Percentiles rank a stretch among this genome's conserved stretches.
Conservation (phyloP, 2,329 filamentous ascomycete species). For the Stromatinia cepivora region DNA sequence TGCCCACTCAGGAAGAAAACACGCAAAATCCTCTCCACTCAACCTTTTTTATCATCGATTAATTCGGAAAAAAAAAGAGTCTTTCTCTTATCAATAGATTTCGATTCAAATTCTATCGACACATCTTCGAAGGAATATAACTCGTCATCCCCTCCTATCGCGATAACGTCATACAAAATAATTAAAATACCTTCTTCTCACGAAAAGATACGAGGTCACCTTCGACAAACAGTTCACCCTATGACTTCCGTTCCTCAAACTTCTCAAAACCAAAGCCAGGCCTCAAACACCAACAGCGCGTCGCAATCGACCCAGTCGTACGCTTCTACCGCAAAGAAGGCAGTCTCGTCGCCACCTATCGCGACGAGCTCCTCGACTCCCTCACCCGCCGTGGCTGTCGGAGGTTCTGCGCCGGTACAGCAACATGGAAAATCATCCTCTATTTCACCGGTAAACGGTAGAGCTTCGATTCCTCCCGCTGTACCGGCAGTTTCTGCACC, state of each 20-base stretch:
- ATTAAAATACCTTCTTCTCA: constrained; percentile 14
- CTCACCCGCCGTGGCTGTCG: constrained; percentile 55
- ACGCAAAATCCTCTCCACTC: constrained; percentile 23
- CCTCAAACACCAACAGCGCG: constrained; percentile 57
- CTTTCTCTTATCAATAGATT: constrained; percentile 5
- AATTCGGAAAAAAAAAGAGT: constrained; percentile 21
- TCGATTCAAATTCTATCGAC: constrained; percentile 33
- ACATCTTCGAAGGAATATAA: constrained; percentile 33
- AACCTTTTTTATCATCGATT: constrained; percentile 24
- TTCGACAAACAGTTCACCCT: constrained; percentile 34
- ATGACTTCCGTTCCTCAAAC: constrained; percentile 43
- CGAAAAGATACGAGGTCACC: constrained; percentile 26
- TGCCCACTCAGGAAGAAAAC: constrained; percentile 32
- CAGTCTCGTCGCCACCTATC: constrained; percentile 59
- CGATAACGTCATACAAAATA: constrained; percentile 39
- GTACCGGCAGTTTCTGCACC: constrained; percentile 60
- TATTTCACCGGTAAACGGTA: constrained; percentile 83
- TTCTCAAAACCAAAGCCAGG: constrained; percentile 45
- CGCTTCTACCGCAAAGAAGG: constrained; percentile 68
- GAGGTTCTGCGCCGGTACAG: constrained; percentile 53
- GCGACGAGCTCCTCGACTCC: constrained; percentile 58
- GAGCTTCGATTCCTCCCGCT: constrained; percentile 68
- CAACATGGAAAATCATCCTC: constrained; percentile 65
- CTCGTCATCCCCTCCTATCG: constrained; percentile 24
- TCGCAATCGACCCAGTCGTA: constrained; percentile 59